Base-by-base conservation (phyloP, 345 rosid genomes). In the Limnanthes douglasii region DNA sequence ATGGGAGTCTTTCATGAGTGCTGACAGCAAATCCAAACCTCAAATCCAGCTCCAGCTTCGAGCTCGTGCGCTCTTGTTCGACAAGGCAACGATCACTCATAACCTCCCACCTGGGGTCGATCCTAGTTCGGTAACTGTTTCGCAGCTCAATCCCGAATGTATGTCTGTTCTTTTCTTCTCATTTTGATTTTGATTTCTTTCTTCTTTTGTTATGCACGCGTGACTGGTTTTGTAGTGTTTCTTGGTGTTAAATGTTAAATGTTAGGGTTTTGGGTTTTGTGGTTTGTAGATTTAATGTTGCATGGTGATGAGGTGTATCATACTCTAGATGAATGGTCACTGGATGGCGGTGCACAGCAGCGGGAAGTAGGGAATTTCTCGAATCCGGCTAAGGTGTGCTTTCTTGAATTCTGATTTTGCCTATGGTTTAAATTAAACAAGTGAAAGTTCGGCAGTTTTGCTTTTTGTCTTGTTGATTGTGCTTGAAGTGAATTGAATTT, bases 31-130 rank as follows among this genome's bases (percentile, higher is more conserved):
- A 43, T 50, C 97, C 40, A 82, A 64, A 79, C 37, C 70, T 59
- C 93, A 73, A 61, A 65, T 86, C 68, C 94, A 75, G 1, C 77
- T 86, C 45, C 97, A 75, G 65, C 90, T 88, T 57, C 69, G 95
- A 12, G 80, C 46, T 25, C 93, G 97, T 7, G 94, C 97, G 31
- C 97, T 88, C 33, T 50, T 83, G 22, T 88, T 68, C 48, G 95
- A 79, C 41, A 88, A 88, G 64, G 97, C 95, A 49, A 40, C 61
- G 17, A 57, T 48, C 39, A 50, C 93, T 4, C 95, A n/a, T n/a
- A n/a, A n/a, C n/a, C n/a, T n/a, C n/a, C n/a, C n/a, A n/a, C n/a
- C n/a, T n/a, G n/a, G n/a, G n/a, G n/a, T n/a, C n/a, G n/a, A n/a
- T n/a, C n/a, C n/a, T n/a, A n/a, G n/a, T 33, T 39, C 83, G 11